Percentiles rank a stretch among this genome's conserved stretches.
These are phyloP conservation scores for Aegilops umbellulata DNA, from an alignment of 176 grass and related monocot species.

Conservation along the genomic window DNA sequence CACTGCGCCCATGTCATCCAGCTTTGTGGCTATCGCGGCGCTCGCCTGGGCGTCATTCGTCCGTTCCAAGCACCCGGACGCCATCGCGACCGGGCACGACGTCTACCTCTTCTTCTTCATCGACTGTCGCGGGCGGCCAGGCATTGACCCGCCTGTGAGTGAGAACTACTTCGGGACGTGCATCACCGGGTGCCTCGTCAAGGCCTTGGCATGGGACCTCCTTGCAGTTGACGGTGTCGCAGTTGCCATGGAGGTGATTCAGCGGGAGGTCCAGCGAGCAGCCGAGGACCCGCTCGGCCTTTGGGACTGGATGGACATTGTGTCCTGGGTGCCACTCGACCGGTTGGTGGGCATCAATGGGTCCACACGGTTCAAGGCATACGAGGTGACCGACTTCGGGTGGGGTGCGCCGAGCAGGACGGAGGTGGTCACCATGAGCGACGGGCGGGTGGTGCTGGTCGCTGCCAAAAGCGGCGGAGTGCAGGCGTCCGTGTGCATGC, in stretches of 20 bases:
- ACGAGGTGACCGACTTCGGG: neutral
- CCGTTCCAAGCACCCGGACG: neutral
- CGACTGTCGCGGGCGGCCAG: neutral
- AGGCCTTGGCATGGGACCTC: neutral
- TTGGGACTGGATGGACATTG: neutral
- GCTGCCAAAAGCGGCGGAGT: neutral
- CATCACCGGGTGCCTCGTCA: neutral
- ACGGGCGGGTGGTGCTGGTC: neutral
- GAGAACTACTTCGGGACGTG: neutral
- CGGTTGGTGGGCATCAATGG: neutral
- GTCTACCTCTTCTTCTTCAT: neutral
- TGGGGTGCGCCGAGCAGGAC: neutral
- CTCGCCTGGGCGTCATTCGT: neutral
- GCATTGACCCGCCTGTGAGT: neutral
- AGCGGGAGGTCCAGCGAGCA: neutral
- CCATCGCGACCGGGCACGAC: neutral
- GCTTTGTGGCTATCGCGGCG: neutral
- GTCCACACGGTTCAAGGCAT: neutral
- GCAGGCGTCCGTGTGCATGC: neutral
- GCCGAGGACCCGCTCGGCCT: neutral
- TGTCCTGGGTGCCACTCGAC: neutral
- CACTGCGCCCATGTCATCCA: neutral
- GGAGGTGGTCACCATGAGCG: neutral
- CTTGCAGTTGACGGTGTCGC: neutral
- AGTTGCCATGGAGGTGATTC: neutral